These are phyloP conservation scores for Darksidea phi DNA, from an alignment of 495 filamentous ascomycete genomes.

Conservation along the genomic window DNA sequence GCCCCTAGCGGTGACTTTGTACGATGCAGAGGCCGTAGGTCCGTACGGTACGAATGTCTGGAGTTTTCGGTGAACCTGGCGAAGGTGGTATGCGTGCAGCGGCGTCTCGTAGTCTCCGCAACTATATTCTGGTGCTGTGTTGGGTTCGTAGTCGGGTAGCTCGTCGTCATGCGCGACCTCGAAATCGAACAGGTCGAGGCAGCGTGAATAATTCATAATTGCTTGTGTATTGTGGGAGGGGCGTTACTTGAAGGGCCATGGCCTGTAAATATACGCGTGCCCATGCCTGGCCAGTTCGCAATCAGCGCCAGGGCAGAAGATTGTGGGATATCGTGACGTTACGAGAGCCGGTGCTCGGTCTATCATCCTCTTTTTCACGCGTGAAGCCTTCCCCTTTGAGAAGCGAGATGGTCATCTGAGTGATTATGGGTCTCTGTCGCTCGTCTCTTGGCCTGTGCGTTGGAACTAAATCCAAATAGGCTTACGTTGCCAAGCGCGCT, in stretches of 20 bases:
- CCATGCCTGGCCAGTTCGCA: background rate
- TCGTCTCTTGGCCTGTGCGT: too few relatives aligned
- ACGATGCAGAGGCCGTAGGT: slow-evolving; percentile 1
- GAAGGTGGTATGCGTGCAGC: slow-evolving; percentile 23
- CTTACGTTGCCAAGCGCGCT: too few relatives aligned
- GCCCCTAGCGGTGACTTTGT: slow-evolving; percentile 15
- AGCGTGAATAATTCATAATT: slow-evolving; percentile 1
- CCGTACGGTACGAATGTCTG: slow-evolving; percentile 26
- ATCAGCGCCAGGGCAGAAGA: background rate
- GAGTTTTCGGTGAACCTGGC: slow-evolving; percentile 21
- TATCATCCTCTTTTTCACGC: too few relatives aligned
- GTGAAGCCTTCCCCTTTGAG: too few relatives aligned
- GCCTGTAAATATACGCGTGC: slow-evolving; percentile 3
- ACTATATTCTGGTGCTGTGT: slow-evolving; percentile 17
- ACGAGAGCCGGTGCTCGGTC: background rate
- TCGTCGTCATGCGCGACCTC: slow-evolving; percentile 16
- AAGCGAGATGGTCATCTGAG: too few relatives aligned
- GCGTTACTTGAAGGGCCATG: background rate
- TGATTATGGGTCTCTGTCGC: too few relatives aligned
- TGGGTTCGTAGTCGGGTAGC: slow-evolving; percentile 27
- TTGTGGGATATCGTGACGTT: background rate
- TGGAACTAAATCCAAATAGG: too few relatives aligned
- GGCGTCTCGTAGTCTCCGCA: slow-evolving; percentile 9
- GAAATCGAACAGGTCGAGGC: slow-evolving; percentile 16
- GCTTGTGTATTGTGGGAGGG: background rate